Conservation (phyloP, 169 alveolate species). For the Eimeria acervulina region DNA sequence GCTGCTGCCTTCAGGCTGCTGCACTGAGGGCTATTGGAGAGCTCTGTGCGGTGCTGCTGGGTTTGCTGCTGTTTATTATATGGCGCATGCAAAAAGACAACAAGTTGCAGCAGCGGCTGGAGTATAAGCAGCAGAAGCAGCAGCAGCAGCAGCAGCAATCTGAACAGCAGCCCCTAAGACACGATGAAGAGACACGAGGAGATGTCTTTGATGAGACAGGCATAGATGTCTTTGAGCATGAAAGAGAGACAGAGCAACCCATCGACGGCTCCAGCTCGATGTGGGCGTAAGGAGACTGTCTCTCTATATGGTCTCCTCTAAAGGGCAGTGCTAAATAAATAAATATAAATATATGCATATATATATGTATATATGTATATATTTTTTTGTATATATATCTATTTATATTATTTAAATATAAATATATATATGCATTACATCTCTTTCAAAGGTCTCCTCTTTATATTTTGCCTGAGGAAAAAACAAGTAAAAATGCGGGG, state of each 20-base stretch:
- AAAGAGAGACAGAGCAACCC: conserved; percentile 89
- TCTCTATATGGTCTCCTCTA: no score
- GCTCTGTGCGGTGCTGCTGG: conserved; percentile 8
- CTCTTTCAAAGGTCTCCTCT: no score
- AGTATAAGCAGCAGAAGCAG: not conserved
- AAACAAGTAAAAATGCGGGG: no score
- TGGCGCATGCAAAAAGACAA: conserved; percentile 46
- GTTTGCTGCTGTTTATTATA: not conserved
- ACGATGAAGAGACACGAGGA: conserved; percentile 98
- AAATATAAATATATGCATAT: no score
- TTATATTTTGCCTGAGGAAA: no score
- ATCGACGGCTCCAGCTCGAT: conserved; percentile 95
- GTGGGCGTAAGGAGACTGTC: conserved; percentile 95
- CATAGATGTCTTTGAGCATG: conserved; percentile 98
- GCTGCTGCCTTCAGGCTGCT: not conserved
- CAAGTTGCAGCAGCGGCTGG: not conserved
- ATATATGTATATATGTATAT: no score
- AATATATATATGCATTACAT: no score
- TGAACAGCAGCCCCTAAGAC: conserved; percentile 86
- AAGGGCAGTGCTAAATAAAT: no score
- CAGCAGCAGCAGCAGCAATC: no score
- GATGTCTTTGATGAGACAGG: conserved; percentile 97
- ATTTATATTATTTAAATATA: no score
- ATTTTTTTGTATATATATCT: no score
- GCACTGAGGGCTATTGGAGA: not conserved